phyloP scores from a whole-genome alignment of 2,329 filamentous ascomycete species.

The Pyricularia sp. region DNA sequence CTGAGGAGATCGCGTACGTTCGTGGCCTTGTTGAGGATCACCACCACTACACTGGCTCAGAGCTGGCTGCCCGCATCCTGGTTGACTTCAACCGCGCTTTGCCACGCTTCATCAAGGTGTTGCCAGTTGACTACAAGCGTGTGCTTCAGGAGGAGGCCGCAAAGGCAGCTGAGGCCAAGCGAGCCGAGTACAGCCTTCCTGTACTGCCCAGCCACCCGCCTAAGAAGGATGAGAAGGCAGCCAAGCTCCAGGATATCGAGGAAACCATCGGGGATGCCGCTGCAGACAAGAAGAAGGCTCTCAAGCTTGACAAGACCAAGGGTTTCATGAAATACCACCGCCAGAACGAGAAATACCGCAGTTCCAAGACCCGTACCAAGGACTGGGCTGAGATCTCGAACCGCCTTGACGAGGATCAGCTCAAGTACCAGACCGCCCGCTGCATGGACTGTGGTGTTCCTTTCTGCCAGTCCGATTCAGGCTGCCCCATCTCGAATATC shows the following conservation, averaged over 20 bases:
- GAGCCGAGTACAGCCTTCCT: conserved; percentile 69
- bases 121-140: conserved; percentile 93
- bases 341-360: conserved; percentile 84
- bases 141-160: conserved; percentile 75
- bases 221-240: conserved; percentile 50
- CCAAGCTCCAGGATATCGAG: conserved; percentile 71
- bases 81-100: conserved; percentile 92
- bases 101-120: conserved; percentile 80
- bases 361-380: conserved; percentile 68
- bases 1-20: conserved; percentile 76
- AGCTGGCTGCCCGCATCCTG: conserved; percentile 81
- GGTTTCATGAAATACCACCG: conserved; percentile 97
- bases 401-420: conserved; percentile 81
- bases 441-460: conserved; percentile 99
- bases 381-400: conserved; percentile 88
- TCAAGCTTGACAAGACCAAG: conserved; percentile 93
- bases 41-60: conserved; percentile 94
- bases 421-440: conserved; percentile 91
- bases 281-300: conserved; percentile 78
- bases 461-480: conserved; percentile 93
- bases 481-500: conserved; percentile 93
- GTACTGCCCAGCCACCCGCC: conserved; percentile 35
- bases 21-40: conserved; percentile 91
- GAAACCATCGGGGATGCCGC: conserved; percentile 77
- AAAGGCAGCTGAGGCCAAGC: conserved; percentile 76